Conservation (phyloP, 2,329 filamentous ascomycete genomes). For the Neofusicoccum cordaticola region DNA sequence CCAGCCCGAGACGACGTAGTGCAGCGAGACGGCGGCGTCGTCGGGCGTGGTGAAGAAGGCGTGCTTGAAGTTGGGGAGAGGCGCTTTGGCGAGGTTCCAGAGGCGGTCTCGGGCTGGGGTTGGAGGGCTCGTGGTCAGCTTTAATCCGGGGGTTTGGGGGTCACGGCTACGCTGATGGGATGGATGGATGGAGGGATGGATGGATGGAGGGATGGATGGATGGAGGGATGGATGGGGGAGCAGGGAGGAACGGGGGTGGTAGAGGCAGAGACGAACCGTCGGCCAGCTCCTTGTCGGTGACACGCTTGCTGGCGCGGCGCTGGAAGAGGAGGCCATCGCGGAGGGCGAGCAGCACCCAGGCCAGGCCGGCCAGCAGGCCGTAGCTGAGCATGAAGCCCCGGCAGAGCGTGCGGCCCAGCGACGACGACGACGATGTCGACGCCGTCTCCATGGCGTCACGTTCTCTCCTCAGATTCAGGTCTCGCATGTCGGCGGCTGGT, state of each 20-base stretch:
- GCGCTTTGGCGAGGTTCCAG: conserved; percentile 53
- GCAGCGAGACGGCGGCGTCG: conserved; percentile 46
- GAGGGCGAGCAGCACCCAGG: conserved; percentile 25
- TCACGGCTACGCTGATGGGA: neutral
- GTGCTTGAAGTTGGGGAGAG: conserved; percentile 48
- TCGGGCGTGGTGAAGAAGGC: conserved; percentile 47
- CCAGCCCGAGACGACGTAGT: conserved; percentile 50
- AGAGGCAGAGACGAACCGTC: conserved; percentile 23
- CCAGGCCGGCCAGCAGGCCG: conserved; percentile 28
- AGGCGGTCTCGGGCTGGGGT: conserved; percentile 49
- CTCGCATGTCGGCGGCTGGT: neutral
- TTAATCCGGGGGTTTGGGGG: neutral
- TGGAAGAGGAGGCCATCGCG: conserved; percentile 30
- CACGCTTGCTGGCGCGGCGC: conserved; percentile 21
- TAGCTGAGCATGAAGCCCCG: conserved; percentile 23
- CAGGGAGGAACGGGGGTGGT: neutral
- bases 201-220: neutral
- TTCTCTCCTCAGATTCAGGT: neutral
- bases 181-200: neutral
- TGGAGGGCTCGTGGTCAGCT: neutral
- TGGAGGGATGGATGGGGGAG: neutral
- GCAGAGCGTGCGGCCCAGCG: neutral
- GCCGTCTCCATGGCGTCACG: neutral
- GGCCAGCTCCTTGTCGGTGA: conserved; percentile 30
- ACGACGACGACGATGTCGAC: neutral